Conservation (phyloP, 768 basidiomycete species). For the Phaeotremella fagi region DNA sequence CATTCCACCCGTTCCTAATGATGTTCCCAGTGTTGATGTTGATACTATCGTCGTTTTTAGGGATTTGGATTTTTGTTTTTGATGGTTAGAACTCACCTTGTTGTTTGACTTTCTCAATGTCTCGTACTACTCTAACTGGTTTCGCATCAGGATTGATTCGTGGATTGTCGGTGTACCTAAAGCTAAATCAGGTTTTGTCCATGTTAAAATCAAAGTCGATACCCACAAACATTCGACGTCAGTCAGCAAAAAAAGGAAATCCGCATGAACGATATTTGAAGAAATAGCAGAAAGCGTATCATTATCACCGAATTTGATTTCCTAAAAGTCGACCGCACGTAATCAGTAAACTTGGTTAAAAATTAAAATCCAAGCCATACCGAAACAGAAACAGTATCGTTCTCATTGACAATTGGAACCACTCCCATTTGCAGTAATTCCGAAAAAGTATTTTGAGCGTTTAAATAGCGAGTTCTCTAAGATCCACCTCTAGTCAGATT, state of each 20-base stretch:
- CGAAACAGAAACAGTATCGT: slow-evolving; percentile 96
- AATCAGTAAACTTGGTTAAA: no score
- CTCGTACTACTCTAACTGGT: slow-evolving; percentile 74
- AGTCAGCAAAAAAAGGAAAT: slow-evolving; percentile 92
- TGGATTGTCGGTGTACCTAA: slow-evolving; percentile 82
- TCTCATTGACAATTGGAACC: slow-evolving; percentile 97
- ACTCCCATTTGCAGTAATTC: slow-evolving; percentile 90
- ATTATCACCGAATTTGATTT: slow-evolving; percentile 99
- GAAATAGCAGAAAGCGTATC: slow-evolving; percentile 97
- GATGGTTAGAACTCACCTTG: slow-evolving; percentile 68
- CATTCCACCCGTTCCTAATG: slow-evolving; percentile 96
- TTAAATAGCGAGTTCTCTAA: slow-evolving; percentile 71
- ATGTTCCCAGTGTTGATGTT: slow-evolving; percentile 85
- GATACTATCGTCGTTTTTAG: slow-evolving; percentile 59
- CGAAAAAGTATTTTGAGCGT: slow-evolving; percentile 91
- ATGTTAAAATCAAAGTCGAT: no score
- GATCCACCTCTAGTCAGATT: not conserved
- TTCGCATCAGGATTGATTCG: slow-evolving; percentile 78
- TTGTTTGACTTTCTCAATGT: slow-evolving; percentile 71
- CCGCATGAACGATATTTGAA: slow-evolving; percentile 94
- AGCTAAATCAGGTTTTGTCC: not conserved
- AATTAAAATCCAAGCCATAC: slow-evolving; percentile 50
- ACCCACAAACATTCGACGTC: slow-evolving; percentile 79
- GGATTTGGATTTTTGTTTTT: not conserved
- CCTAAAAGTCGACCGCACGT: no score